Percentiles rank a stretch among this genome's conserved stretches.
These are phyloP conservation scores for Lachnellula arida DNA, from an alignment of 2,329 filamentous ascomycete species.

Conservation along the genomic window DNA sequence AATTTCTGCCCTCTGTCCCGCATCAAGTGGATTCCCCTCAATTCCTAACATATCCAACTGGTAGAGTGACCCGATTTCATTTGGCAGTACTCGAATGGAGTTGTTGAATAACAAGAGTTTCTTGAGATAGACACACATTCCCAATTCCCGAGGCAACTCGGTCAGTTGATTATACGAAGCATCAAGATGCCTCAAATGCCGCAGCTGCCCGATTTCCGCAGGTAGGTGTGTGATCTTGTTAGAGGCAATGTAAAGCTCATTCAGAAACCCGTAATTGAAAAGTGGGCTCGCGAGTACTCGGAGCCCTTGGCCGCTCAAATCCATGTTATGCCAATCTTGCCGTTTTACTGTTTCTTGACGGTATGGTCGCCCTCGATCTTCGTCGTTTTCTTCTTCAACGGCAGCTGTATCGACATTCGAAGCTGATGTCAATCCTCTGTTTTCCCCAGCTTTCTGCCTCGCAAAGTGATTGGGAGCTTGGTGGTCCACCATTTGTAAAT, in stretches of 20 bases:
- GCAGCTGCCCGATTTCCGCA: constrained; percentile 72
- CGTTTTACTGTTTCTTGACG: constrained; percentile 63
- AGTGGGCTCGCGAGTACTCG: constrained; percentile 74
- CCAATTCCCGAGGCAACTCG: constrained; percentile 81
- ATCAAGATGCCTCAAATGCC: constrained; percentile 78
- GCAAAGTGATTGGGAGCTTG: constrained; percentile 68
- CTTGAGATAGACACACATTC: constrained; percentile 93
- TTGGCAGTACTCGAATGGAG: constrained; percentile 73
- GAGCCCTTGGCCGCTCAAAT: constrained; percentile 93
- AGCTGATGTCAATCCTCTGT: constrained; percentile 52
- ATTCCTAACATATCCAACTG: constrained; percentile 85
- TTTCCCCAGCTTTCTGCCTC: constrained; percentile 63
- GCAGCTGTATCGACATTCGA: constrained; percentile 42
- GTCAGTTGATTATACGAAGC: constrained; percentile 82
- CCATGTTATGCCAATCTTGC: constrained; percentile 88
- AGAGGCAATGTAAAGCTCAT: constrained; percentile 87
- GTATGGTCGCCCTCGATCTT: constrained; percentile 53
- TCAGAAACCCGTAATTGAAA: constrained; percentile 84
- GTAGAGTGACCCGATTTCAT: constrained; percentile 83
- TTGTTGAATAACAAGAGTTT: constrained; percentile 88
- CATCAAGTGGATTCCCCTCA: constrained; percentile 82
- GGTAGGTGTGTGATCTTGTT: constrained; percentile 85
- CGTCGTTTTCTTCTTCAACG: constrained; percentile 47
- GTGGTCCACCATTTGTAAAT: constrained; percentile 65
- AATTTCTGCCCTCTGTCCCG: constrained; percentile 72